Evolutionary conservation across 1,139 yeast species (phyloP).

Genomic region (Debaryomyces subglobosus): DNA sequence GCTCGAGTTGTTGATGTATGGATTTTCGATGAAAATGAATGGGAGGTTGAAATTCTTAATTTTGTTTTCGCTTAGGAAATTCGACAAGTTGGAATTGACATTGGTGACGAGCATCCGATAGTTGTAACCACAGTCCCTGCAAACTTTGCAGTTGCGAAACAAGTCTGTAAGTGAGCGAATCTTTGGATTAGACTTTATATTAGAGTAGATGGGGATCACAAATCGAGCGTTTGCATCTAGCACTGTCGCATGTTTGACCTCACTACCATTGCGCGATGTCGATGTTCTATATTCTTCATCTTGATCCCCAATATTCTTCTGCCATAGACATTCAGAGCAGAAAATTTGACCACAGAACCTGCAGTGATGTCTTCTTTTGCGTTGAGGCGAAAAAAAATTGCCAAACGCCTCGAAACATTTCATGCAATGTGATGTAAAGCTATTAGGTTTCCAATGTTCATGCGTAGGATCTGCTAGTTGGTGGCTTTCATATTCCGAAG

Average conservation of each 20-base stretch:
- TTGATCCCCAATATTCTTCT: conserved; percentile 10
- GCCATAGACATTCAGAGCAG: conserved; percentile 39
- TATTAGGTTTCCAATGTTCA: conserved; percentile 47
- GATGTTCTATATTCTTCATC: not conserved
- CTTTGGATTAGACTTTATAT: conserved; percentile 16
- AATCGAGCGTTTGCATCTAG: conserved; percentile 41
- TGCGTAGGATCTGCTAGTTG: conserved; percentile 37
- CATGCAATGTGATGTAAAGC: conserved; percentile 42
- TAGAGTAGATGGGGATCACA: conserved; percentile 37
- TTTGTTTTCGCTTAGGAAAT: conserved; percentile 32
- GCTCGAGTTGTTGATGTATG: conserved; percentile 25
- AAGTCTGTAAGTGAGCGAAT: conserved; percentile 15
- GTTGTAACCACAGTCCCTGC: conserved; percentile 41
- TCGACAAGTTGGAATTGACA: conserved; percentile 12
- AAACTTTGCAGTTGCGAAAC: conserved; percentile 37
- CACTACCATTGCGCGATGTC: conserved; percentile 4
- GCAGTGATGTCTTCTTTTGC: conserved; percentile 45
- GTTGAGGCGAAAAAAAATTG: conserved; percentile 29
- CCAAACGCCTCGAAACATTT: conserved; percentile 43
- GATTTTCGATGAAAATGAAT: conserved; percentile 43
- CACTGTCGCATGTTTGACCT: conserved; percentile 25
- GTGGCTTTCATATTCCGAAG: not conserved
- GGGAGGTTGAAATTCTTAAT: conserved; percentile 24
- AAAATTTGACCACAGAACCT: conserved; percentile 46
- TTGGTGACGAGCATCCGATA: conserved; percentile 19